Base-by-base conservation (phyloP, 306 rosid genomes). In the Trichosanthes cucumerina region DNA sequence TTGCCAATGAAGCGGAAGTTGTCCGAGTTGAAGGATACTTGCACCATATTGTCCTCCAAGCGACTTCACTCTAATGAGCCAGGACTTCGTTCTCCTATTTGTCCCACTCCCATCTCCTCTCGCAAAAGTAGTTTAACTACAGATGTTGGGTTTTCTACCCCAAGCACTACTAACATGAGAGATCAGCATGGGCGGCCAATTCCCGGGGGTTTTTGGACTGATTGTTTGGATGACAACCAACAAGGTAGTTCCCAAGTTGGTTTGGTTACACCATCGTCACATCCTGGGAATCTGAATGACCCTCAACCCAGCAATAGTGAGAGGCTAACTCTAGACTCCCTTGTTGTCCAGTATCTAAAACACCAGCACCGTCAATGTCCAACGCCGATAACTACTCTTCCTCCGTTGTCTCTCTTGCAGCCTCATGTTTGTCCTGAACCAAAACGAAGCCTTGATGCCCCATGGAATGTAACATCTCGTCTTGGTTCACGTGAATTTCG, bases 351-450 rank as follows among this genome's bases (percentile, higher is more conserved):
- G 87, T 96, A 92, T 87, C 83, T 96, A 78, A 96, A 92, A 87
- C 98, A 96, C 86, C 99, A 96, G 87, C 99, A 96, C 84, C 99
- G 98, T 56, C 99, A 96, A 81, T 96, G 99, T 76, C 91, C 99
- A 19, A 96, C 99, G 13, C 99, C 99, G 38, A 96, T 96, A 79
- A 96, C 99, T 46, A 96, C 99, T 33, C 99, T 96, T 75, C 99
- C 99, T 38, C 99, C 99, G 9, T 85, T 96, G 41, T 96, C 99
- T 83, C 92, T 96, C 49, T 76, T 96, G 39, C 93, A 93, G 57
- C 97, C 93, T 4, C 99, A 96, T 64, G 93, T 96, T 81, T 96
- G 99, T 83, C 99, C 99, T 28, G 98, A 96, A 84, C 99, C 98
- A 43, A 96, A 90, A 79, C 88, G 97, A 62, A 88, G 93, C 85